Percentiles rank a stretch among this genome's conserved stretches.
phyloP scores from a whole-genome alignment of 2,329 filamentous ascomycete species.

The Epichloe amarillans region DNA sequence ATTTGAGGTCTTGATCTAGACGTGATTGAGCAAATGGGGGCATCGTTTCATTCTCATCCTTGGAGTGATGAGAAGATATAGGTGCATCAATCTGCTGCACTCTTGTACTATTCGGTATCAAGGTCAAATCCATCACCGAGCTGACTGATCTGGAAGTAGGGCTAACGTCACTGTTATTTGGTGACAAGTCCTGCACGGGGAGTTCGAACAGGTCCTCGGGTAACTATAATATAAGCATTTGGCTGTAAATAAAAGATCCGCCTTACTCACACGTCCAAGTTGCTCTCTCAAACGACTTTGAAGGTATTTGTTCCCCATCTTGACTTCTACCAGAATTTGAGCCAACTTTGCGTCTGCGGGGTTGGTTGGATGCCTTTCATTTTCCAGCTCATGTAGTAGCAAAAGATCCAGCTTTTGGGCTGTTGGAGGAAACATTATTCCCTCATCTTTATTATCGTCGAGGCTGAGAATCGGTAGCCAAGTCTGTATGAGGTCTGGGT shows the following conservation, averaged over 20 bases:
- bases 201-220: constrained; percentile 2
- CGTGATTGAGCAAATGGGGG: not conserved
- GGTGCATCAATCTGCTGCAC: not conserved
- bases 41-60: not conserved
- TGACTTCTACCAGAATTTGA: not conserved
- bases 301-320: not conserved
- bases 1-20: not conserved
- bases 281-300: not conserved
- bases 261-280: not conserved
- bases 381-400: constrained; percentile 4
- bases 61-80: no score
- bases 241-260: not conserved
- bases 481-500: constrained; percentile 3
- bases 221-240: constrained; percentile 1
- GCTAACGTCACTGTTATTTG: not conserved
- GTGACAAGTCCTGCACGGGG: not conserved
- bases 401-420: constrained; percentile 1
- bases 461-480: constrained; percentile 5
- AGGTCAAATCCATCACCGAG: not conserved
- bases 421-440: constrained; percentile 1
- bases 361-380: not conserved
- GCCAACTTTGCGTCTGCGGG: constrained; percentile 1
- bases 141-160: not conserved
- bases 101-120: not conserved
- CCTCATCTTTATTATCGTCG: constrained; percentile 5